Evolutionary conservation across 208 protist species (phyloP), one percentile per base, ranked within the genome.

Genomic region (Paratrypanosoma confusum): DNA sequence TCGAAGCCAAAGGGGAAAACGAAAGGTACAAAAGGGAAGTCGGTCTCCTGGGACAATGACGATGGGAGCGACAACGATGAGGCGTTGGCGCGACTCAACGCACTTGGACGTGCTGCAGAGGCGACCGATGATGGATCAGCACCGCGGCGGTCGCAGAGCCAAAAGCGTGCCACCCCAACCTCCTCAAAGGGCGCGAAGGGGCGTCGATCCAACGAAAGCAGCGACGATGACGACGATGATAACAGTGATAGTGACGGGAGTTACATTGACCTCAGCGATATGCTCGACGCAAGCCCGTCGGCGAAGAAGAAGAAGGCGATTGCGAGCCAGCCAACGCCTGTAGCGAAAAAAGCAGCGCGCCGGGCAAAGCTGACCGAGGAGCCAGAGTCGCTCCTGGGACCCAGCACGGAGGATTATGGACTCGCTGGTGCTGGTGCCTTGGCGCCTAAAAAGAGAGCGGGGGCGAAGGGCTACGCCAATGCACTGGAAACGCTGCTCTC

Each of bases 221-320:
- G 64, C 8, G 66, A 52, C 1, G 70, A 70, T 7, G 61, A 73
- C 4, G 71, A 42, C 11, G 56, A 59, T 5, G 51, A 65, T 32
- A 60, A 33, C 32, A 77, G 59, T 52, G 70, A 70, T 39, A 65
- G 77, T 43, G 73, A 75, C 39, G 70, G 76, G 32, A 74, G 86
- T 6, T 81, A 80, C 48, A 72, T 88, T 23, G 83, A 92, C 46
- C 62, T 92, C 21, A 81, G 62, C 28, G 83, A 88, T 39, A 86
- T 88, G 78, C 63, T 92, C n/a, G 75, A 84, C 43, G 43, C 51
- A 28, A 80, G 20, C 47, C 52, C 22, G 45, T 29, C 10, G 50
- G 25, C 10, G 8, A 55, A 14, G 36, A 42, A 11, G 36, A 18
- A 0, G 38, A 42, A 14, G 35, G 18, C 3, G 32, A n/a, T 13